Evolutionary conservation across 495 filamentous ascomycete species (phyloP), one percentile per base, ranked within the genome.

Genomic region (Monascus purpureus): DNA sequence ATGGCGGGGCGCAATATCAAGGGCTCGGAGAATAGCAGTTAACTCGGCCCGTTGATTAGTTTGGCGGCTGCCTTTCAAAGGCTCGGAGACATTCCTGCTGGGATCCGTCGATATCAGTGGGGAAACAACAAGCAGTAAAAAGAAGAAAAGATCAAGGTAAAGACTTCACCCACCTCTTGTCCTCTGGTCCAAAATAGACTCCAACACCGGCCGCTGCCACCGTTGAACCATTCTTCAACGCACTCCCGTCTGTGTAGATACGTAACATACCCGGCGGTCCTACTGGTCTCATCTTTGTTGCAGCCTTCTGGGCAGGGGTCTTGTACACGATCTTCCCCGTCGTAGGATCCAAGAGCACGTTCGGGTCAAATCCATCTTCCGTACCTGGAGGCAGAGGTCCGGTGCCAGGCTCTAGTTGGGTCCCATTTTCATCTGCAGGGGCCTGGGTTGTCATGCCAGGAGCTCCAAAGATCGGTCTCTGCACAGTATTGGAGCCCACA

Each of bases 31-130:
- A 38, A 95, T 77, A 0, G 86, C 90, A 2, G 83, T 86, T 32
- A 97, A 62, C 53, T 97, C 90, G 11, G 90, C 90, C 3, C 90
- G 83, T 51, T 95, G 82, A 50, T 96, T 97, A 1, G 90, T 95
- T 50, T 97, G 90, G 7, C 63, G 53, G 8, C 63, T 55, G 23
- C 88, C 88, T 25, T 58, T 45, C 1, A 97, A 66, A 11, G 75
- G 71, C 47, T 94, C 88, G 13, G 82, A 86, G 32, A 94, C 66
- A 52, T 95, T 97, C 48, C 81, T 83, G 46, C 53, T 61, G 46
- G 53, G 46, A 47, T 32, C n/a, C 33, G 41, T 15, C 41, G 38
- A 34, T 18, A 27, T 53, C 29, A 49, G 45, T 47, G 36, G 49
- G 41, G 11, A 43, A 41, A 17, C 30, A 22, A 20, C 17, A 30